Base-by-base conservation (phyloP, 306 rosid species). In the Lablab purpureus region DNA sequence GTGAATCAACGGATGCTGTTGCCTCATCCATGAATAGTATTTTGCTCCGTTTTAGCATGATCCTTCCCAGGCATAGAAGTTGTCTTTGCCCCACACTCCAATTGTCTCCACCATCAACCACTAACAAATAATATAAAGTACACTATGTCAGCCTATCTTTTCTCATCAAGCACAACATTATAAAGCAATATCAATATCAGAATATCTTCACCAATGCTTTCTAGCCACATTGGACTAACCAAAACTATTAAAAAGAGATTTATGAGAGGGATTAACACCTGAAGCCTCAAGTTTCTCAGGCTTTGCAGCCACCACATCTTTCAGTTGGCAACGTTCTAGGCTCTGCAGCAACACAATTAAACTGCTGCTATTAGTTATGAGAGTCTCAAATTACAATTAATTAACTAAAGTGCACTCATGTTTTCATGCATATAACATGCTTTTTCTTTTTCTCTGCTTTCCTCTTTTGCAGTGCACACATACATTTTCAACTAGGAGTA, bases 21-120 rank as follows among this genome's bases (percentile, higher is more conserved):
- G 98, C 96, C 81, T 94, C 97, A 67, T 94, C 96, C 98, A 90
- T 90, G 80, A 94, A 92, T 70, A 94, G 49, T 17, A 94, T 81
- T 10, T 85, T 74, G 88, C 92, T 87, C 19, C 76, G 87, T 84
- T 92, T 94, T 23, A 94, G 87, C 97, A 94, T 92, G 14, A 94
- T 90, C 74, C 98, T 80, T 67, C 96, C 98, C 60, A 94, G 81
- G 59, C 97, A 94, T 0, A 94, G 90, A 32, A 94, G 92, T 50
- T 94, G 98, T 67, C 96, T 89, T 78, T 94, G 97, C 76, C 96
- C 97, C 78, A 94, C 98, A 34, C 98, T 94, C 98, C 98, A 94
- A 68, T 94, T 94, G 67, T 90, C 97, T 77, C 98, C 98, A 32
- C 88, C 82, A 68, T 88, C 93, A 68, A 84, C 92, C 87, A 91